A percentile compares a stretch with the other conserved stretches of the same genome.
phyloP scores from a whole-genome alignment of 2,329 filamentous ascomycete genomes.

The Elsinoe ampelina region DNA sequence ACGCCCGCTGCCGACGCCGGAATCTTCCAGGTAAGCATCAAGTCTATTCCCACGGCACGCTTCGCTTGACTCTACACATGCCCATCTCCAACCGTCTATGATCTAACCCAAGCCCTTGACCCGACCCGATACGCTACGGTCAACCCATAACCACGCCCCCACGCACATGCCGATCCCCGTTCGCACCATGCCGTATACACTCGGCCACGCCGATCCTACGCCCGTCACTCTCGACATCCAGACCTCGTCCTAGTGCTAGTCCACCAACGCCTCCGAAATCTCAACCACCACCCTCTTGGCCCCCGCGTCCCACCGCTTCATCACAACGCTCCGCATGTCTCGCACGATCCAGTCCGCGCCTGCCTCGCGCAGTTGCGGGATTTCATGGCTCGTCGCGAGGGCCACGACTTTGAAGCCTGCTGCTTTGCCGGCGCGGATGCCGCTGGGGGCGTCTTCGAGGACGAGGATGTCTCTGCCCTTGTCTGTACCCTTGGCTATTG shows the following conservation, averaged over 20 bases:
- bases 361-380: slow-evolving; percentile 61
- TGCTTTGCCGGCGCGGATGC: slow-evolving; percentile 71
- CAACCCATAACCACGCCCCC: neutral
- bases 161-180: neutral
- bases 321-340: slow-evolving; percentile 64
- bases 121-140: neutral
- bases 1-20: neutral
- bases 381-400: slow-evolving; percentile 73
- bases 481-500: neutral
- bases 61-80: neutral
- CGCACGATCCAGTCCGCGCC: slow-evolving; percentile 81
- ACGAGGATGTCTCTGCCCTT: slow-evolving; percentile 51
- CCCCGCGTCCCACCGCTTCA: slow-evolving; percentile 46
- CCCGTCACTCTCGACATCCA: neutral
- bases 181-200: neutral
- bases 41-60: neutral
- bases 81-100: neutral
- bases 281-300: slow-evolving; percentile 57
- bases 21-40: neutral
- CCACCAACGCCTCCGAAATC: slow-evolving; percentile 52
- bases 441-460: slow-evolving; percentile 80
- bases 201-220: neutral
- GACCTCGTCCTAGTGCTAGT: neutral
- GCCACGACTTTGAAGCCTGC: slow-evolving; percentile 79
- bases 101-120: neutral